phyloP scores from a whole-genome alignment of 768 basidiomycete genomes.

The Boletus bicolor region DNA sequence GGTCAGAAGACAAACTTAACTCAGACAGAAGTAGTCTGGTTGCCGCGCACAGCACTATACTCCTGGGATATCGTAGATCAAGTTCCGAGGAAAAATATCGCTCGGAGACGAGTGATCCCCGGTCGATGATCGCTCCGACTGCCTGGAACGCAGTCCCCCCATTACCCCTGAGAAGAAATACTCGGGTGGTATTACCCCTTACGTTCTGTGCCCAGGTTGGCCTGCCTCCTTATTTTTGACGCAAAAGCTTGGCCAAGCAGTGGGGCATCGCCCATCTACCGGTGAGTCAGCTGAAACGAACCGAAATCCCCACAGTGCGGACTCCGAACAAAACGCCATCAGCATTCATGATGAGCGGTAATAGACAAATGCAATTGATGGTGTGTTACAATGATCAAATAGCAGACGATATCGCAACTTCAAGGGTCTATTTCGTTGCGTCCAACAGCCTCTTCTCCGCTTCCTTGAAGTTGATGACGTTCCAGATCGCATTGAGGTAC shows the following conservation, averaged over 20 bases:
- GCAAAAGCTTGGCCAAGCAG: not conserved
- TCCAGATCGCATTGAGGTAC: constrained; percentile 96
- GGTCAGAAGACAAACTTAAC: not conserved
- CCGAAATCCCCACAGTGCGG: not conserved
- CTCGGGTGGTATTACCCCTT: not conserved
- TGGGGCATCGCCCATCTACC: not conserved
- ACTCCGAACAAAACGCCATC: not conserved
- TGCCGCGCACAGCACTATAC: not conserved
- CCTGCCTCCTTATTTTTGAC: not conserved
- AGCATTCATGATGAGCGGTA: not conserved
- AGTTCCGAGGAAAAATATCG: not conserved
- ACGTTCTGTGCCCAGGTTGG: not conserved
- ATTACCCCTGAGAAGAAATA: not conserved
- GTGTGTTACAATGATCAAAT: constrained; percentile 7
- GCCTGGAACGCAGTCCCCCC: not conserved
- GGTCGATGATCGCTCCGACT: not conserved
- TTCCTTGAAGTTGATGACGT: constrained; percentile 93
- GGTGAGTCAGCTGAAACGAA: not conserved
- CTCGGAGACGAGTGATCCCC: not conserved
- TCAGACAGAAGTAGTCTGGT: not conserved
- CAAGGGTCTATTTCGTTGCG: constrained; percentile 30
- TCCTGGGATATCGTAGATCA: not conserved
- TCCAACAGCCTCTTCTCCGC: constrained; percentile 61
- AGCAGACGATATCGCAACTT: not conserved
- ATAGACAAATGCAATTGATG: not conserved